A percentile compares a stretch with the other conserved stretches of the same genome.
Conservation (phyloP, 2,329 filamentous ascomycete species). For the Hymenoscyphus scutula region DNA sequence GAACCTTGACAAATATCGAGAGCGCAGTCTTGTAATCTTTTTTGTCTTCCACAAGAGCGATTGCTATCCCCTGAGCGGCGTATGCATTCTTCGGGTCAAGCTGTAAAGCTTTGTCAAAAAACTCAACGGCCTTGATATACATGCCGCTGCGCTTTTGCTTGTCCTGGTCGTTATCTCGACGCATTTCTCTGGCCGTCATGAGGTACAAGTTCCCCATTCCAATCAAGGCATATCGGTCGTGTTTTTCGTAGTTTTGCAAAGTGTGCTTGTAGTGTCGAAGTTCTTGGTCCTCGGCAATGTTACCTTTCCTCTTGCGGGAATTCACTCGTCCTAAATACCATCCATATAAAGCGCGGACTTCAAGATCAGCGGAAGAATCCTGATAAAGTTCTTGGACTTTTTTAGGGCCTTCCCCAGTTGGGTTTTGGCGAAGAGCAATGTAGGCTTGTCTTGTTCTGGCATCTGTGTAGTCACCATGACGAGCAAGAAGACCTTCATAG, state of each 20-base stretch:
- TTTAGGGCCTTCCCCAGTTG: slow-evolving; percentile 82
- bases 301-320: slow-evolving; percentile 76
- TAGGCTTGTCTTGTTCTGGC: slow-evolving; percentile 86
- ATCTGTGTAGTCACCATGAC: slow-evolving; percentile 90
- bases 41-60: slow-evolving; percentile 90
- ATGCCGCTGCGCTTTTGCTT: slow-evolving; percentile 85
- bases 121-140: slow-evolving; percentile 92
- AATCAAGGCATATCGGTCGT: slow-evolving; percentile 93
- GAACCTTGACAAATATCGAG: slow-evolving; percentile 84
- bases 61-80: slow-evolving; percentile 92
- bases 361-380: slow-evolving; percentile 78
- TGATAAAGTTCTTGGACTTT: slow-evolving; percentile 83
- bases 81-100: slow-evolving; percentile 95
- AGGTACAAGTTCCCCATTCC: slow-evolving; percentile 94
- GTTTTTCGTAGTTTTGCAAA: slow-evolving; percentile 90
- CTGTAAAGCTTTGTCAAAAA: slow-evolving; percentile 95
- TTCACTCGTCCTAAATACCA: slow-evolving; percentile 86
- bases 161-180: slow-evolving; percentile 81
- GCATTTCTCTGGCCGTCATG: slow-evolving; percentile 87
- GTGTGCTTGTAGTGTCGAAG: slow-evolving; percentile 96
- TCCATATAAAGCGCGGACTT: slow-evolving; percentile 88
- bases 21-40: slow-evolving; percentile 83
- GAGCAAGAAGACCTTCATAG: slow-evolving; percentile 80
- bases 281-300: slow-evolving; percentile 85
- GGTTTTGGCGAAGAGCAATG: slow-evolving; percentile 77